Base-by-base conservation (phyloP, 1,284 basidiomycete genomes). In the Pseudozyma pruni region DNA sequence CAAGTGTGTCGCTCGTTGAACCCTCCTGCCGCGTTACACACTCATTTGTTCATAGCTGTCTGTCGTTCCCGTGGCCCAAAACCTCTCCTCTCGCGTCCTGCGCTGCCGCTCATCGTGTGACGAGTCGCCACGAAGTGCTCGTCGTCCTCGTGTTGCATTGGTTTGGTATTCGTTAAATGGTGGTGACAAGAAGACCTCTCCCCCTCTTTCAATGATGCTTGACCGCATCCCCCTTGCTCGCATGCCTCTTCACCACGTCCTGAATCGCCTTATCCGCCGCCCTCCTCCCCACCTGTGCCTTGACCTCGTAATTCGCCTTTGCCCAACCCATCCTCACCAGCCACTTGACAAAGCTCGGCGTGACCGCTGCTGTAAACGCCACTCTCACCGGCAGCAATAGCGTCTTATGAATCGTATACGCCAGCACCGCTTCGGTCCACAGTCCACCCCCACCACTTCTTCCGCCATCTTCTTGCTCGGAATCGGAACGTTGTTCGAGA, bases 331-430 rank as follows among this genome's bases (percentile, higher is more conserved):
- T 64, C 39, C 46, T 69, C 23, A 76, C 66, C 33, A 80, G 57
- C 71, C 71, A 75, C 22, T 77, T 77, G 4, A 96, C 94, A 22
- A 96, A 84, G 74, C 86, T 87, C 0, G 94, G 94, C 1, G 94
- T 96, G 58, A 93, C 84, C 0, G 89, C 90, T 1, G 92, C 93
- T 0, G 95, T 97, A 63, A 95, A 83, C 0, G 92, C 94, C 0
- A 97, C 88, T 20, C 96, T 85, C 19, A 98, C 83, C 7, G 96
- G 95, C n/a, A 98, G 82, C 78, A 98, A 90, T 0, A 93, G 81
- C 0, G 93, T 96, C 85, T 98, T 98, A 87, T 98, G 95, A 51
- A 98, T 89, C 8, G 91, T 91, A 83, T 94, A 98, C 8, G 96
- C 95, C 60, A 98, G 85, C 0, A 93, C 88, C 37, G 93, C 84